Conservation (phyloP, 768 basidiomycete genomes). For the Lentinula boryana region DNA sequence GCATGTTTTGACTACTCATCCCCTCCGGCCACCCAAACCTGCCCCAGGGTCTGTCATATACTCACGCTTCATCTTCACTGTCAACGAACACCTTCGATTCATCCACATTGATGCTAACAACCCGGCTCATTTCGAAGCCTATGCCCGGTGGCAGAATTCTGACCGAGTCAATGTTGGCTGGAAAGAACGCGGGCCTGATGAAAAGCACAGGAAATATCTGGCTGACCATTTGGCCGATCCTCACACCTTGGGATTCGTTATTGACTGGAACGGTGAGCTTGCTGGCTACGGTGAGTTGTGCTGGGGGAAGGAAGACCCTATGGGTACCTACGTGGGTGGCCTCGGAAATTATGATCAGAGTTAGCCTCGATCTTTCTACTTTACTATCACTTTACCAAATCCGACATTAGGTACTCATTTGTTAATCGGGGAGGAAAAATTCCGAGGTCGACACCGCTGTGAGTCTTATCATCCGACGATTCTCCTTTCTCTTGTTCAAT, state of each 20-base stretch:
- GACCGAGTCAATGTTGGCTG: conserved; percentile 40
- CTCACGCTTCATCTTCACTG: conserved; percentile 26
- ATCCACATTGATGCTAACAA: conserved; percentile 27
- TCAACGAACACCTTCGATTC: conserved; percentile 25
- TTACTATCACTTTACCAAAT: conserved; percentile 11
- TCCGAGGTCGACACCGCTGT: conserved; percentile 37
- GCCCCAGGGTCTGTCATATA: conserved; percentile 34
- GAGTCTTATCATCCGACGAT: conserved; percentile 12
- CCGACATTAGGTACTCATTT: conserved; percentile 32
- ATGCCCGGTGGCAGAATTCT: conserved; percentile 44
- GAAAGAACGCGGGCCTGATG: conserved; percentile 38
- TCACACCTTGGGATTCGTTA: conserved; percentile 31
- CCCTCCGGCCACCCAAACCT: conserved; percentile 46
- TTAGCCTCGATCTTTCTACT: conserved; percentile 18
- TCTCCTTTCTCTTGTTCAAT: background rate
- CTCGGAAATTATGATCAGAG: conserved; percentile 9
- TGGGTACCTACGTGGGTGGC: conserved; percentile 14
- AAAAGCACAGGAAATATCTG: conserved; percentile 37
- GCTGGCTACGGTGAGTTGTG: conserved; percentile 41
- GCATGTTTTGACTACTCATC: conserved; percentile 43
- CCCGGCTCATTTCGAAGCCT: conserved; percentile 33
- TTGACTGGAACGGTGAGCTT: conserved; percentile 40
- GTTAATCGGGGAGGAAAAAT: conserved; percentile 41
- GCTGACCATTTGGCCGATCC: conserved; percentile 28
- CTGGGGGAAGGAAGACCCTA: conserved; percentile 37